phyloP scores from a whole-genome alignment of 1,284 basidiomycete genomes.

The Mycena citricolor region DNA sequence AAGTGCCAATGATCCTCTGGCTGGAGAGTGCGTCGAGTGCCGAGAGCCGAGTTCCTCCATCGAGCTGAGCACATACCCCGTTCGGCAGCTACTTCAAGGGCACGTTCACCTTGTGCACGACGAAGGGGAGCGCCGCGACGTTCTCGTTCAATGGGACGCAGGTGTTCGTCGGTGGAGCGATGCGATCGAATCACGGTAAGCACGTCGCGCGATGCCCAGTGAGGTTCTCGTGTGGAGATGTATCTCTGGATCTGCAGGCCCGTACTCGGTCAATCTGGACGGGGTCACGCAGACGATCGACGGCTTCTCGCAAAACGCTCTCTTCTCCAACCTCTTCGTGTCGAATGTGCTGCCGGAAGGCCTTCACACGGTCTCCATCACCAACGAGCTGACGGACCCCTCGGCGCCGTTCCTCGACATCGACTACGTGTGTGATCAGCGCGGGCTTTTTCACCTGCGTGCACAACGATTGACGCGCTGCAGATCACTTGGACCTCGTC shows the following conservation, averaged over 20 bases:
- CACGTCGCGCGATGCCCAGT: neutral
- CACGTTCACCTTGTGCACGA: constrained; percentile 21
- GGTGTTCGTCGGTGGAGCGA: constrained; percentile 20
- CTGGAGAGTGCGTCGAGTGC: constrained; percentile 3
- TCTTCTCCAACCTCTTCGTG: constrained; percentile 11
- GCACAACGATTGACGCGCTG: neutral
- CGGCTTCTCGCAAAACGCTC: constrained; percentile 5
- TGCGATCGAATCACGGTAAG: constrained; percentile 17
- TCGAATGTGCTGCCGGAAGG: constrained; percentile 10
- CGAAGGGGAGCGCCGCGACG: constrained; percentile 14
- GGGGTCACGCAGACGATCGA: constrained; percentile 10
- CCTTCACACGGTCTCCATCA: constrained; percentile 16
- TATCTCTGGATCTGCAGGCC: constrained; percentile 1
- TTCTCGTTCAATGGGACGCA: constrained; percentile 21
- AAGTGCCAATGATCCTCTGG: constrained; percentile 2
- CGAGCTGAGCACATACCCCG: neutral
- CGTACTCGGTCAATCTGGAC: constrained; percentile 19
- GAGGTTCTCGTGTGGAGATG: neutral
- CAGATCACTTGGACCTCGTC: constrained; percentile 21
- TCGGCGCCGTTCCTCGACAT: constrained; percentile 14
- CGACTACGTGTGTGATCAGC: constrained; percentile 19
- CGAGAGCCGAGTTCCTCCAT: neutral
- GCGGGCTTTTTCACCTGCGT: no score
- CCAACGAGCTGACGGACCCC: constrained; percentile 14
- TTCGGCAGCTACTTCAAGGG: constrained; percentile 19